Conservation (phyloP, 2,329 filamentous ascomycete genomes). For the Aspergillus novoparasiticus region DNA sequence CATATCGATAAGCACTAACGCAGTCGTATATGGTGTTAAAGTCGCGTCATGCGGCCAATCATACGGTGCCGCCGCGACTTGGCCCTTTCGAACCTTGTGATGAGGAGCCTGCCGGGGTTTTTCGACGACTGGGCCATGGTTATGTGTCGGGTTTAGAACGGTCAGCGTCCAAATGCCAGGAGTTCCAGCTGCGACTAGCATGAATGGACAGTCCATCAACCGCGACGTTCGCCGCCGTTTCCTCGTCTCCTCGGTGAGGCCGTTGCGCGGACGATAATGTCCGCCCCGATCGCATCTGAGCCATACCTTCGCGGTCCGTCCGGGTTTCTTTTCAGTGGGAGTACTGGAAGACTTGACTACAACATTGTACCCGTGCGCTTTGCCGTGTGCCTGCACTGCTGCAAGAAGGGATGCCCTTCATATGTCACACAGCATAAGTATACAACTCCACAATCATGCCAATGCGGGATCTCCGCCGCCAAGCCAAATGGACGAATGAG, state of each 20-base stretch:
- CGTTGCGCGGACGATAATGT: constrained; percentile 48
- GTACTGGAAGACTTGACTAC: constrained; percentile 51
- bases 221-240: constrained; percentile 48
- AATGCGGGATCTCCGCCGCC: background rate
- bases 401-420: constrained; percentile 40
- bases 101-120: constrained; percentile 44
- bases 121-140: constrained; percentile 46
- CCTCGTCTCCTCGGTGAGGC: constrained; percentile 48
- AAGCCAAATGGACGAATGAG: background rate
- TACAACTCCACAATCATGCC: background rate
- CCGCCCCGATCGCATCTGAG: constrained; percentile 49
- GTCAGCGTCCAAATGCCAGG: constrained; percentile 48
- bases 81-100: constrained; percentile 48
- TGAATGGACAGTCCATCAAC: constrained; percentile 49
- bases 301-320: constrained; percentile 48
- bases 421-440: background rate
- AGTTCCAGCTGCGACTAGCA: constrained; percentile 47
- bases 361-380: constrained; percentile 48
- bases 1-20: constrained; percentile 52
- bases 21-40: constrained; percentile 48
- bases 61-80: constrained; percentile 45
- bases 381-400: constrained; percentile 45
- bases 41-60: constrained; percentile 51
- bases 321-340: constrained; percentile 48
- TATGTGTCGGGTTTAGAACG: constrained; percentile 45